These are phyloP conservation scores for Flaveria robusta DNA, from an alignment of 129 eudicot species.

Conservation along the genomic window DNA sequence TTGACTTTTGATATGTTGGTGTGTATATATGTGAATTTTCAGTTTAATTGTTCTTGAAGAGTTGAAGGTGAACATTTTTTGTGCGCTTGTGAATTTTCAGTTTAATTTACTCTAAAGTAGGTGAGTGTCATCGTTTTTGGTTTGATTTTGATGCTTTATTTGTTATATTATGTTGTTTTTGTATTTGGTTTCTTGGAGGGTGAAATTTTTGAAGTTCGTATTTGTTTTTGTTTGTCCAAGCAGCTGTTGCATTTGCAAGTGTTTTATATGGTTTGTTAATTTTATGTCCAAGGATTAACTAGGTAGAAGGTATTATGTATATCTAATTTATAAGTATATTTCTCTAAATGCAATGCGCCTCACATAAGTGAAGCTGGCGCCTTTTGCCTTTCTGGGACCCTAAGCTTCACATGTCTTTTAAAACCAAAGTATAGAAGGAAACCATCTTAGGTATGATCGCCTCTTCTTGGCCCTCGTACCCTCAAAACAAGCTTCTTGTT, in stretches of 20 bases:
- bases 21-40: background rate
- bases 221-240: background rate
- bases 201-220: background rate
- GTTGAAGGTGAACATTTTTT: conserved; percentile 4
- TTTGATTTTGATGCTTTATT: conserved; percentile 20
- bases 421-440: background rate
- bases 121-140: background rate
- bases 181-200: background rate
- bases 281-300: background rate
- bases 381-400: no score
- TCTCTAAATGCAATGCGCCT: background rate
- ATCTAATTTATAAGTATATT: background rate
- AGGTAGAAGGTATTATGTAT: background rate
- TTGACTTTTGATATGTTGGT: background rate
- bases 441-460: background rate
- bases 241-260: background rate
- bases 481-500: background rate
- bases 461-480: background rate
- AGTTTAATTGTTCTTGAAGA: conserved; percentile 4
- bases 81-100: background rate
- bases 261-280: background rate
- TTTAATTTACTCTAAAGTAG: conserved; percentile 19
- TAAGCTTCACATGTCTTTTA: background rate
- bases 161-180: background rate
- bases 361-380: no score